Base-by-base conservation (phyloP, 495 filamentous ascomycete species). In the Daldinia childiae region DNA sequence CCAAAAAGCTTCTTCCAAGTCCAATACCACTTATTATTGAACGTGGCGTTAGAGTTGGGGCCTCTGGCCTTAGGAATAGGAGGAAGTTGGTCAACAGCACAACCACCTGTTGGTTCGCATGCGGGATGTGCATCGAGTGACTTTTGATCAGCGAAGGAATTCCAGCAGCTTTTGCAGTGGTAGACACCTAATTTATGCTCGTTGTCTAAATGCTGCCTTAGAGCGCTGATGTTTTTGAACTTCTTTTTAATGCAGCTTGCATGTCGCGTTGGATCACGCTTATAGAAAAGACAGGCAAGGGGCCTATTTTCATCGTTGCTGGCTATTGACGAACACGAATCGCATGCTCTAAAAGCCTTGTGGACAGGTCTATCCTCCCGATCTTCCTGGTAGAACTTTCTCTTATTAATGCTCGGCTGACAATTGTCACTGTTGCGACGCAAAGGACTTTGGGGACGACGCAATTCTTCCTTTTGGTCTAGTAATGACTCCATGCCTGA, bases 281-380 rank as follows among this genome's bases (percentile, higher is more conserved):
- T 76, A 29, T 71, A 76, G 58, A 74, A 76, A 19, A 17, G 64
- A 34, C 74, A 76, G 0, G 74, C 74, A 48, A 76, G 41, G 38
- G 57, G 17, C n/a, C 17, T 51, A 6, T 38, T 21, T 14, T 32
- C 14, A 26, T 52, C 19, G 21, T 0, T n/a, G 21, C 48, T 12
- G 3, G 17, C 17, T 17, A 8, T 41, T 27, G 29, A 48, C 17
- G 29, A 11, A 21, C 69, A 72, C 30, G 21, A 19, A 1, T 57
- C 15, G 21, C 69, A 72, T 4, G 69, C 52, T 56, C 6, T 51
- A 14, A 29, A 17, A 17, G 27, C 27, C 27, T 29, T 29, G 27
- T 29, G 27, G 7, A 12, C 19, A n/a, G 50, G 32, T 24, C 7
- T 6, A 17, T 34, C 7, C 36, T 59, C 34, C 4, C 11, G 15